Evolutionary conservation across 2,329 filamentous ascomycete species (phyloP), one percentile per base, ranked within the genome.

Genomic region (Grosmannia serpens): DNA sequence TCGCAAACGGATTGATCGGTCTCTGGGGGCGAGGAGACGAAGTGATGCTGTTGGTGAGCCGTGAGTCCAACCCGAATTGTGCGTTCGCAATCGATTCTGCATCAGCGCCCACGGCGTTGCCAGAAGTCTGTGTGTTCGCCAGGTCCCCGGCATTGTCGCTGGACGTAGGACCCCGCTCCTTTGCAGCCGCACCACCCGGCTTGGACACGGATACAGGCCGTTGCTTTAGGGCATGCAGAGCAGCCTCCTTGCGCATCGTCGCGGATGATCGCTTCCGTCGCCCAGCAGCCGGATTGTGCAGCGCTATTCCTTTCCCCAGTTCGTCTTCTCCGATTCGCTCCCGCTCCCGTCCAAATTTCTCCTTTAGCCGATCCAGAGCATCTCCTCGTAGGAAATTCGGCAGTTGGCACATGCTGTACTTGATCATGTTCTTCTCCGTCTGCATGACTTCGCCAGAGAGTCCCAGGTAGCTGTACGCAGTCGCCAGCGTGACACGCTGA

Each of bases 391-490:
- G 77, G 60, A 94, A 87, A 65, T 96, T 96, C 1, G 95, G 94
- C 51, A 99, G 76, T 67, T 97, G 91, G 67, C 91, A 94, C 24
- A 85, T 87, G 0, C 92, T 96, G 69, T 91, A 96, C 64, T 88
- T 89, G 69, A 94, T 87, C 88, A 99, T 96, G 62, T 89, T 86
- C 69, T 89, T 89, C 69, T 99, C 94, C 0, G 91, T 96, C 54
- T 91, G 87, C 15, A 99, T 72, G 0, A 99, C 92, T 67, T 99
- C 94, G 46, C 86, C 89, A 0, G 90, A 95, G 49, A 99, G 73
- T 1, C 95, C 94, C 20, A 99, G 82, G 67, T 99, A 99, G 57
- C 89, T 89, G 75, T 96, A 94, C 0, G 91, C 94, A 13, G 95
- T 97, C 0, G 91, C 88, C 57, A 99, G 83, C 0, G 94, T 99